Base-by-base conservation (phyloP, 352 stramenopile genomes). In the Phytopythium boreale region DNA sequence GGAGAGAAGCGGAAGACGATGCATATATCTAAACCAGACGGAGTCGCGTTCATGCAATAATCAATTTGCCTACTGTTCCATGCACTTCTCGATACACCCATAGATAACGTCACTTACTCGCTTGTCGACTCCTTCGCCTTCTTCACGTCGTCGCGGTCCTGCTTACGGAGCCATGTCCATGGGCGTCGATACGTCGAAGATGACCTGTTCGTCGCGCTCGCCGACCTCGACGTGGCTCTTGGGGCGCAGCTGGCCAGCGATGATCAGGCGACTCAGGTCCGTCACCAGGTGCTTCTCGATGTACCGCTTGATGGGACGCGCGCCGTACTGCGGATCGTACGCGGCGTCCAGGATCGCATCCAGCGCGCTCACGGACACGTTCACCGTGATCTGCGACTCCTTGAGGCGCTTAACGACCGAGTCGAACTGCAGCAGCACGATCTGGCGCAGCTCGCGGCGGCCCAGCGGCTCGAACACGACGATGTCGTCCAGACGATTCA, bases 401-500 rank as follows among this genome's bases (percentile, higher is more conserved):
- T 86, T 84, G 29, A 93, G 69, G 24, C 84, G 83, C 44, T 92
- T 84, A 31, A 89, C 82, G 20, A 89, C 90, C 56, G 84, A 86
- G 20, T 98, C 80, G 68, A 99, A 97, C 68, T 98, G 87, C 67
- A 98, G 84, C 22, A 96, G 61, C 61, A 97, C 95, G 69, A 99
- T 98, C 68, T 96, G 70, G 50, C 93, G 86, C 31, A 99, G 69
- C 58, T 99, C 86, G 14, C 65, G 71, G 41, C 82, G 79, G 19
- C 82, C 87, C 3, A 99, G 77, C 22, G 96, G 92, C 68, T 98
- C 91, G 71, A 99, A 99, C 64, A 99, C 96, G 14, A 98, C 81
- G 60, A 99, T 97, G 43, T 97, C 95, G 66, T 98, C 97, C 44
- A 99, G 72, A 31, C 97, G 89, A 76, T 99, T 99, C 31, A 99